A percentile compares a stretch with the other conserved stretches of the same genome.
phyloP scores from a whole-genome alignment of 768 basidiomycete genomes.

The Hygrophorus pudorinus region DNA sequence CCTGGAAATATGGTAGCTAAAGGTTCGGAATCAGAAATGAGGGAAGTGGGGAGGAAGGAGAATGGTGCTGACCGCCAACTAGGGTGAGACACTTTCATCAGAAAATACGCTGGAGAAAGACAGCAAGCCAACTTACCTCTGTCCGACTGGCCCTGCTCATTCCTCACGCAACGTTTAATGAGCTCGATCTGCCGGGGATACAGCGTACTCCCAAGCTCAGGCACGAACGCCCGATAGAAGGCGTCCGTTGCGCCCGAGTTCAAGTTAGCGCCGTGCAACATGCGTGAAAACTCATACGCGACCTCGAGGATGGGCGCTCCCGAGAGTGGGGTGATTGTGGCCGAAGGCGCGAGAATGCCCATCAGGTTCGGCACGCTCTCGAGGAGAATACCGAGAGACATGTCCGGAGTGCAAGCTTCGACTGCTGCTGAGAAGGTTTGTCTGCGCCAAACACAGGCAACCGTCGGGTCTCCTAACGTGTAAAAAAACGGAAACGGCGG shows the following conservation, averaged over 20 bases:
- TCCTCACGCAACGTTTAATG: constrained; percentile 70
- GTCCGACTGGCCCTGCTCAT: constrained; percentile 64
- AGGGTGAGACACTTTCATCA: too few relatives aligned
- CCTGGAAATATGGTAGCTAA: constrained; percentile 86
- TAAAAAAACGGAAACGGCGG: constrained; percentile 1
- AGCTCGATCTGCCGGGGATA: constrained; percentile 75
- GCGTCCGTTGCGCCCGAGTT: constrained; percentile 45
- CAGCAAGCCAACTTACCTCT: constrained; percentile 13
- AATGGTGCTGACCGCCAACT: neutral
- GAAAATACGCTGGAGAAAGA: too few relatives aligned
- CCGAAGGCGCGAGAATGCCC: constrained; percentile 31
- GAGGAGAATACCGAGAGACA: constrained; percentile 53
- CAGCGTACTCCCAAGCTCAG: constrained; percentile 68
- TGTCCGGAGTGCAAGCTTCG: constrained; percentile 62
- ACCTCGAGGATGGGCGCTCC: constrained; percentile 54
- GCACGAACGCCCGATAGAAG: constrained; percentile 82
- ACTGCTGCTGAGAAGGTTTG: constrained; percentile 87
- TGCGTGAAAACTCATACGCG: constrained; percentile 74
- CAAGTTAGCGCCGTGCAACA: constrained; percentile 67
- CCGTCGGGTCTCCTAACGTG: constrained; percentile 65
- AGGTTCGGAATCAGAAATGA: constrained; percentile 23
- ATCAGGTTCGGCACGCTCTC: constrained; percentile 67
- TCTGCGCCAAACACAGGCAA: constrained; percentile 84
- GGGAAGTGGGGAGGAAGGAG: neutral
- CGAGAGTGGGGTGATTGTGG: constrained; percentile 26